Percentiles rank a stretch among this genome's conserved stretches.
Evolutionary conservation across 2,329 filamentous ascomycete species (phyloP).

Genomic region (Leptographium procerum): DNA sequence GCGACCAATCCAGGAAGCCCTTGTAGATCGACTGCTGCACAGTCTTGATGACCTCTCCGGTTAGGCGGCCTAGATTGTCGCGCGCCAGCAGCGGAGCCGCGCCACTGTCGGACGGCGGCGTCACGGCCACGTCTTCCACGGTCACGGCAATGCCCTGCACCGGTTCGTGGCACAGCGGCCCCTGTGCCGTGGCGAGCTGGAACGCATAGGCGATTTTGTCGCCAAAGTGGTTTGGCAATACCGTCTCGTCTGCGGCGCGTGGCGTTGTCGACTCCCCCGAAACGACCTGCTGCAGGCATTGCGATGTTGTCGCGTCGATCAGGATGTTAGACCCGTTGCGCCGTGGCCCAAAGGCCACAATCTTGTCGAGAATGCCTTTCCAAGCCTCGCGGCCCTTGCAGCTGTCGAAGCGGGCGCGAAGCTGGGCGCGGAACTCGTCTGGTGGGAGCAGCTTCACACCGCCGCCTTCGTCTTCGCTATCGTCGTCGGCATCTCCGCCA

Average conservation of each 20-base stretch:
- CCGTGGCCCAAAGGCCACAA: slow-evolving; percentile 82
- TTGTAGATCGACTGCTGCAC: slow-evolving; percentile 72
- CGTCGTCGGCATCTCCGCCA: slow-evolving; percentile 24
- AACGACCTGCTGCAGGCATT: slow-evolving; percentile 63
- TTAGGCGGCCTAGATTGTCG: slow-evolving; percentile 67
- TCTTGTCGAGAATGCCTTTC: slow-evolving; percentile 65
- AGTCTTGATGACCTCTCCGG: slow-evolving; percentile 85
- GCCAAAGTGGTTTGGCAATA: slow-evolving; percentile 58
- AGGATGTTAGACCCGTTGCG: slow-evolving; percentile 80
- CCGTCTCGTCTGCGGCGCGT: slow-evolving; percentile 32
- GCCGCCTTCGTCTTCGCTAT: slow-evolving; percentile 37
- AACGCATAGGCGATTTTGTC: slow-evolving; percentile 93
- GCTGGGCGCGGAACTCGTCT: slow-evolving; percentile 64
- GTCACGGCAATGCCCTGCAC: slow-evolving; percentile 88
- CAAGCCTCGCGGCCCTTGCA: slow-evolving; percentile 63
- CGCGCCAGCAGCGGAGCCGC: slow-evolving; percentile 23
- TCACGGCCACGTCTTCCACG: slow-evolving; percentile 65
- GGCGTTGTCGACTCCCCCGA: slow-evolving; percentile 18
- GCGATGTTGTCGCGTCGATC: slow-evolving; percentile 66
- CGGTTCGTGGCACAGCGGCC: slow-evolving; percentile 84
- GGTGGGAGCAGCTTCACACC: slow-evolving; percentile 54
- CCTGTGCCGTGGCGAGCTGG: slow-evolving; percentile 80
- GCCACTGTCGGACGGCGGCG: neutral
- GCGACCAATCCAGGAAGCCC: slow-evolving; percentile 91
- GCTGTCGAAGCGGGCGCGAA: slow-evolving; percentile 56